Evolutionary conservation across 1,284 basidiomycete genomes (phyloP).

Genomic region (Neotropicomus parvogracilis): DNA sequence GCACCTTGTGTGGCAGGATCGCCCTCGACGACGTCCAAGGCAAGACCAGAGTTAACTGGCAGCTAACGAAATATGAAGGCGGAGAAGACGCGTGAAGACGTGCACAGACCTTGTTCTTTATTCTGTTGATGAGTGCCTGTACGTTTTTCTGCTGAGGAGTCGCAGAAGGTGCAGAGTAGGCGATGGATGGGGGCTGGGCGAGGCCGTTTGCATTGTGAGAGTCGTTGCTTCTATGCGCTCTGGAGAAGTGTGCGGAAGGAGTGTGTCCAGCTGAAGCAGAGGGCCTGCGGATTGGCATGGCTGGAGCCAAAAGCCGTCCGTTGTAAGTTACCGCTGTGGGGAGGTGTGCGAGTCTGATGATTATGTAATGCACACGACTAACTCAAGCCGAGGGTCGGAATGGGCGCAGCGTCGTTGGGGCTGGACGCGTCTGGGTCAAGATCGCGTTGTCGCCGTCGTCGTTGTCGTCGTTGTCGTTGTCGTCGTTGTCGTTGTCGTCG

Average conservation of each 20-base stretch:
- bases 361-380: constrained; percentile 25
- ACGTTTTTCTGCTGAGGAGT: constrained; percentile 73
- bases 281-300: constrained; percentile 46
- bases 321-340: too few species aligned
- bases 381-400: background rate
- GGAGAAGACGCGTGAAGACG: constrained; percentile 1
- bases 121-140: constrained; percentile 64
- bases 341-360: constrained; percentile 25
- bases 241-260: constrained; percentile 26
- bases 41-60: constrained; percentile 78
- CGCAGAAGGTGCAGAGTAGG: constrained; percentile 36
- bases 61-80: constrained; percentile 46
- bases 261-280: constrained; percentile 42
- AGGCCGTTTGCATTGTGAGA: constrained; percentile 44
- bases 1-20: constrained; percentile 72
- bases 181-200: constrained; percentile 31
- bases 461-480: too few species aligned
- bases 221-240: constrained; percentile 49
- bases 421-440: too few species aligned
- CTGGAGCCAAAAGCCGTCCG: constrained; percentile 11
- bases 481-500: too few species aligned
- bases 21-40: constrained; percentile 68
- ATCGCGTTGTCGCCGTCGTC: too few species aligned
- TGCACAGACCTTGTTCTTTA: constrained; percentile 61
- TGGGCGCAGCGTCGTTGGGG: too few species aligned